Percentiles rank a stretch among this genome's conserved stretches.
phyloP scores from a whole-genome alignment of 495 filamentous ascomycete genomes.

The Talaromyces thailandensis region DNA sequence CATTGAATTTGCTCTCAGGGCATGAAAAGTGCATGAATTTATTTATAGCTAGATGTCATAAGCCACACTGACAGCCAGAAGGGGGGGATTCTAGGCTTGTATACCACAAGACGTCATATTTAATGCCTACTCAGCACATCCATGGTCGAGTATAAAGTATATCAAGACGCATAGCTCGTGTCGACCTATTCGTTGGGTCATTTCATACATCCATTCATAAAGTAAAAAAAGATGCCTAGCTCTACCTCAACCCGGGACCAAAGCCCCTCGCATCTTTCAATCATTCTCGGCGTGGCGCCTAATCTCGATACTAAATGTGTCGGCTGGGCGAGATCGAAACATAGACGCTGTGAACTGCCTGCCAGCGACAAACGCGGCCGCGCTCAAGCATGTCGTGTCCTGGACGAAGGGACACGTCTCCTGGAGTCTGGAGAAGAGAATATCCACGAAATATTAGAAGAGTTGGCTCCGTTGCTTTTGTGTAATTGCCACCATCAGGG shows the following conservation, averaged over 20 bases:
- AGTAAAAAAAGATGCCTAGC: neutral
- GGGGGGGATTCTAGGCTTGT: neutral
- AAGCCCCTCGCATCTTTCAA: constrained; percentile 13
- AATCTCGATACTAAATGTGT: constrained; percentile 16
- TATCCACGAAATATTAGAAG: constrained; percentile 13
- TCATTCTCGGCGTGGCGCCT: constrained; percentile 18
- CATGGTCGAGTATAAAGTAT: neutral
- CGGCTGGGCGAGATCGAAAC: constrained; percentile 15
- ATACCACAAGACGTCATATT: neutral
- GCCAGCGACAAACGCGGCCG: constrained; percentile 13
- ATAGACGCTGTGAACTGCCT: constrained; percentile 15
- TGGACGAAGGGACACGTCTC: constrained; percentile 13
- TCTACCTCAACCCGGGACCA: neutral
- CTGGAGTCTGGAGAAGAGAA: constrained; percentile 9
- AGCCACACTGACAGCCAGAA: neutral
- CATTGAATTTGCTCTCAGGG: neutral
- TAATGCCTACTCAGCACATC: too few relatives aligned
- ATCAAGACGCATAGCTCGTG: neutral
- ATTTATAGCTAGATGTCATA: neutral
- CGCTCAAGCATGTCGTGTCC: constrained; percentile 10
- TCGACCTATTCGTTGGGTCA: neutral
- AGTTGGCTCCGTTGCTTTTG: constrained; percentile 18
- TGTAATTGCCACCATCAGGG: constrained; percentile 18
- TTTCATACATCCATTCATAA: neutral
- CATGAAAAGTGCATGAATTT: neutral